phyloP scores from a whole-genome alignment of 352 stramenopile genomes.

The Pythium brachiatum region DNA sequence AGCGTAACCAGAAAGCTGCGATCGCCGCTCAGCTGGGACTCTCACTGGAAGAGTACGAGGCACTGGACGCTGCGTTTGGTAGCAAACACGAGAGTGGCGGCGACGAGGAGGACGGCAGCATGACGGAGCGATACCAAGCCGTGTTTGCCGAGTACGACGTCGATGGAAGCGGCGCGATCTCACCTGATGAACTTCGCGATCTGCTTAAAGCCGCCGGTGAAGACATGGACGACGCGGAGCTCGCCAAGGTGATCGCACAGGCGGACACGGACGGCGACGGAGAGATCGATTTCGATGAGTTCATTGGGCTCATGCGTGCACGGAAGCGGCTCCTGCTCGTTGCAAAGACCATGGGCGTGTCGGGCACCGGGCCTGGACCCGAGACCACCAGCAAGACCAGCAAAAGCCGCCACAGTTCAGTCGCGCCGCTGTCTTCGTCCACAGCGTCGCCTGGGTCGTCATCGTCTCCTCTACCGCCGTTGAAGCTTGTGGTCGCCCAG shows the following conservation, averaged over 20 bases:
- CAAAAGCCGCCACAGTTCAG: not conserved
- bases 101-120: conserved; percentile 15
- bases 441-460: conserved; percentile 10
- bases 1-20: conserved; percentile 37
- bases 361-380: conserved; percentile 28
- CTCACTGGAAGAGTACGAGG: conserved; percentile 67
- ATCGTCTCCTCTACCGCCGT: conserved; percentile 41
- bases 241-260: conserved; percentile 58
- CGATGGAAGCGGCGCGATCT: conserved; percentile 79
- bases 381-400: conserved; percentile 1
- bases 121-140: conserved; percentile 48
- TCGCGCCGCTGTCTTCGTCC: not conserved
- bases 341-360: conserved; percentile 61
- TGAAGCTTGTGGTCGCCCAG: conserved; percentile 49
- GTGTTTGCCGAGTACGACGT: conserved; percentile 75
- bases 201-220: conserved; percentile 60
- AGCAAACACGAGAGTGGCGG: conserved; percentile 1
- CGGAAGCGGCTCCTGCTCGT: conserved; percentile 71
- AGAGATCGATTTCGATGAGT: conserved; percentile 79
- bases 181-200: conserved; percentile 55
- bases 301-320: conserved; percentile 73
- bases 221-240: conserved; percentile 74
- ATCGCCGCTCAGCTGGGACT: conserved; percentile 66
- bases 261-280: conserved; percentile 72
- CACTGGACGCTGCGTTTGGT: conserved; percentile 57